Percentiles rank a stretch among this genome's conserved stretches.
Conservation (phyloP, 1,284 basidiomycete species). For the Melampsora americana region DNA sequence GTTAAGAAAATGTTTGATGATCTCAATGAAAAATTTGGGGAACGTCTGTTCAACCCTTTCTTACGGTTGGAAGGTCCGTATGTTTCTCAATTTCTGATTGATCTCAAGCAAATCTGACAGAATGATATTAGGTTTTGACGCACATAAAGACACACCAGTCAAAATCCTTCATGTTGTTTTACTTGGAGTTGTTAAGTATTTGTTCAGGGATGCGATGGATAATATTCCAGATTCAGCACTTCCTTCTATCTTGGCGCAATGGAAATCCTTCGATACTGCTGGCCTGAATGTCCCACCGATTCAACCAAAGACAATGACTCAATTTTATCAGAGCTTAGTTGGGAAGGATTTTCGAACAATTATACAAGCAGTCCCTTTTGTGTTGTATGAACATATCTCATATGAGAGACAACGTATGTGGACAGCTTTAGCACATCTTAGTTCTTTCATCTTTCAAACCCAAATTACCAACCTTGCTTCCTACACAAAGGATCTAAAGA, state of each 20-base stretch:
- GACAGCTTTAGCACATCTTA: constrained; percentile 52
- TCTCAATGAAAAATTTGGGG: too few relatives aligned
- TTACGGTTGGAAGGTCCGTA: too few relatives aligned
- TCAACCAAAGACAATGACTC: too few relatives aligned
- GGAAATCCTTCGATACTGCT: background rate
- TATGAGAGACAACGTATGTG: constrained; percentile 50
- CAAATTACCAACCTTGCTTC: constrained; percentile 52
- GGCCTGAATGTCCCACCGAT: constrained; percentile 43
- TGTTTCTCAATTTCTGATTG: too few relatives aligned
- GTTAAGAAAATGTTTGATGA: too few relatives aligned
- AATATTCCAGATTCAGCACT: background rate
- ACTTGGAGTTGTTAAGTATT: too few relatives aligned
- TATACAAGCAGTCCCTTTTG: constrained; percentile 56
- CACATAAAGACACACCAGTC: constrained; percentile 51
- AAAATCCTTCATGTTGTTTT: constrained; percentile 52
- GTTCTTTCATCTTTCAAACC: constrained; percentile 56
- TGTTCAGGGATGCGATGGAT: background rate
- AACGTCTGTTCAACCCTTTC: too few relatives aligned
- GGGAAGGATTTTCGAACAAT: constrained; percentile 55
- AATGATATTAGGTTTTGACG: constrained; percentile 56
- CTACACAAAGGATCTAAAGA: background rate
- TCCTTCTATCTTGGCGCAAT: background rate
- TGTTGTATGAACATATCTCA: constrained; percentile 52
- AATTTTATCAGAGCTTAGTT: constrained; percentile 53
- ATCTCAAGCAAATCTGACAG: too few relatives aligned